Conservation (phyloP, 73 alveolate genomes). For the Uronychia setigera region DNA sequence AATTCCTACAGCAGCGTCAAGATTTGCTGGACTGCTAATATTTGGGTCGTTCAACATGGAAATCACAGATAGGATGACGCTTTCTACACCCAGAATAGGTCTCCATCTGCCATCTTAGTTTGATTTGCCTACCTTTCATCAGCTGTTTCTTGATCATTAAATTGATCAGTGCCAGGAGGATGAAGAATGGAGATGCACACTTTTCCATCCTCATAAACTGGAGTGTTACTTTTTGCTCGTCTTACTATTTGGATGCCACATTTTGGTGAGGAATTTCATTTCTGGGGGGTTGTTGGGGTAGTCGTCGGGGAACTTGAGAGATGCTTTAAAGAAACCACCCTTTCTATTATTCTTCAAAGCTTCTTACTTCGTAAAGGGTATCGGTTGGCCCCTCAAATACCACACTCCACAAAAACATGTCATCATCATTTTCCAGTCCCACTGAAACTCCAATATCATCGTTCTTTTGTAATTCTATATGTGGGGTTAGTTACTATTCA, state of each 20-base stretch:
- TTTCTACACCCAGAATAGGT: conserved; percentile 90
- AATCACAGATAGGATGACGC: conserved; percentile 79
- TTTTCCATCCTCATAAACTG: conserved; percentile 90
- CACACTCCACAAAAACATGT: conserved; percentile 83
- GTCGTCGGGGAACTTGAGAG: conserved; percentile 88
- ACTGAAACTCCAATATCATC: conserved; percentile 85
- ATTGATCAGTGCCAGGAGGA: conserved; percentile 85
- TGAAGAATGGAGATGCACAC: conserved; percentile 93
- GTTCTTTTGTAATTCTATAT: conserved; percentile 25
- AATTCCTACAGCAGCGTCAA: conserved; percentile 81
- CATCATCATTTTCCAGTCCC: conserved; percentile 82
- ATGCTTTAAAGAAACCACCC: conserved; percentile 91
- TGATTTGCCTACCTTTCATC: conserved; percentile 48
- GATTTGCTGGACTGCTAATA: conserved; percentile 92
- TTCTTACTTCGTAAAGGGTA: conserved; percentile 86
- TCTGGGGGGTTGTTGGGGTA: conserved; percentile 95
- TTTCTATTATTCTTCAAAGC: background rate
- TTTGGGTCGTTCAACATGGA: conserved; percentile 95
- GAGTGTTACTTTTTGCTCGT: background rate
- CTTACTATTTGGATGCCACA: conserved; percentile 96
- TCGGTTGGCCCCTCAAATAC: conserved; percentile 93
- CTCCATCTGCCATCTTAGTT: conserved; percentile 86
- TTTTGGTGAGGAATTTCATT: conserved; percentile 89
- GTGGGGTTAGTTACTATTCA: too few relatives aligned
- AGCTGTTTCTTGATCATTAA: conserved; percentile 85